phyloP scores from a whole-genome alignment of 345 rosid species.

The Salix udensis region DNA sequence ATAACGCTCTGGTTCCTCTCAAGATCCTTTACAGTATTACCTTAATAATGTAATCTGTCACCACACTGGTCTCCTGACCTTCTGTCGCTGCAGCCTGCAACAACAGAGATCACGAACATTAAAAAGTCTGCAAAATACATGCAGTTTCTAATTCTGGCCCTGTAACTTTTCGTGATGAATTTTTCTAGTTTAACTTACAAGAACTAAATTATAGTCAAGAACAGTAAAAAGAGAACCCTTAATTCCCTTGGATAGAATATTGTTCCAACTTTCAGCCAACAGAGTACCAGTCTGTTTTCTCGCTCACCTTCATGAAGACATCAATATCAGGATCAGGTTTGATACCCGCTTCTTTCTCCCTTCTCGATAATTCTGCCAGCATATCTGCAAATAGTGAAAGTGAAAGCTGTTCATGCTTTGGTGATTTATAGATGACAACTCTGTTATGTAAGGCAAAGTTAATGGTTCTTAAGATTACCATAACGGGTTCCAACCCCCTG shows the following conservation, averaged over 20 bases:
- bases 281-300: neutral
- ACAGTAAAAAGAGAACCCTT: no score
- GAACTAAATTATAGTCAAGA: no score
- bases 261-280: no score
- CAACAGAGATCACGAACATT: neutral
- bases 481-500: slow-evolving; percentile 50
- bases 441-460: no score
- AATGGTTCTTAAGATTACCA: slow-evolving; percentile 24
- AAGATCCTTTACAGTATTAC: slow-evolving; percentile 21
- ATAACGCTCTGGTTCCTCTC: no score
- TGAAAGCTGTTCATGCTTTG: neutral
- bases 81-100: slow-evolving; percentile 50
- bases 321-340: slow-evolving; percentile 73
- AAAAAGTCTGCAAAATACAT: no score
- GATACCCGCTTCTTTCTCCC: slow-evolving; percentile 66
- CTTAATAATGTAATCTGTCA: slow-evolving; percentile 75
- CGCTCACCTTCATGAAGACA: slow-evolving; percentile 71
- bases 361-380: slow-evolving; percentile 54
- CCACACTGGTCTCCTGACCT: slow-evolving; percentile 55
- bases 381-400: slow-evolving; percentile 32
- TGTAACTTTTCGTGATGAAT: no score
- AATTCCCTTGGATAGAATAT: no score
- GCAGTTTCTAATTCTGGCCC: no score
- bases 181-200: no score
- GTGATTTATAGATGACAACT: neutral